A percentile compares a stretch with the other conserved stretches of the same genome.
These are phyloP conservation scores for Blastobotrys parvus DNA, from an alignment of 805 yeast genomes.

Conservation along the genomic window DNA sequence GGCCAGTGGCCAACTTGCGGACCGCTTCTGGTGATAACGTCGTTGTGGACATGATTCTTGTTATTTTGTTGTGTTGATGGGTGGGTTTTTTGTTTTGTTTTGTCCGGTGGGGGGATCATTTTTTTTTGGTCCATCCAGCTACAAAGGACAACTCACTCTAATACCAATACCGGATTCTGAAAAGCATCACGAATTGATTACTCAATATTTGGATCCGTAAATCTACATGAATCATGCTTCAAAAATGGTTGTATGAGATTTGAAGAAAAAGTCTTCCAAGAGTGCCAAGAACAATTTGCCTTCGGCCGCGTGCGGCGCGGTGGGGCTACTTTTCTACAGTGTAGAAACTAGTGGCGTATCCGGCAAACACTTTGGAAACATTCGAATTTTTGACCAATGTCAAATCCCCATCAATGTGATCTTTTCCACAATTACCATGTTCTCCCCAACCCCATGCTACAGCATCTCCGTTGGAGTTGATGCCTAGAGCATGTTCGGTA, in stretches of 20 bases:
- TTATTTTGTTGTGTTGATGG: background rate
- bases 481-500: slow-evolving; percentile 73
- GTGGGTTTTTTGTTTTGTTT: no score
- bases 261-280: no score
- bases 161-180: background rate
- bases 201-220: no score
- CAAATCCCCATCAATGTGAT: slow-evolving; percentile 7
- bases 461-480: slow-evolving; percentile 31
- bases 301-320: no score
- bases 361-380: no score
- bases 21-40: background rate
- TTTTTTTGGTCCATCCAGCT: background rate
- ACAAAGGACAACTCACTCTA: no score
- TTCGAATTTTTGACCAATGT: no score
- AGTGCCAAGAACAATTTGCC: no score
- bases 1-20: background rate
- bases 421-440: slow-evolving; percentile 84
- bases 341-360: background rate
- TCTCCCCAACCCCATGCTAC: slow-evolving; percentile 98
- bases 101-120: background rate
- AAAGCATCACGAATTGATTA: no score
- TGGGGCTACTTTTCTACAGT: background rate
- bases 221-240: no score
- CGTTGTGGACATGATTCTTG: background rate
- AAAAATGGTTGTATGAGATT: no score